Evolutionary conservation across 140 eudicot genomes (phyloP), one percentile per base, ranked within the genome.

Genomic region (Anethum foeniculum): DNA sequence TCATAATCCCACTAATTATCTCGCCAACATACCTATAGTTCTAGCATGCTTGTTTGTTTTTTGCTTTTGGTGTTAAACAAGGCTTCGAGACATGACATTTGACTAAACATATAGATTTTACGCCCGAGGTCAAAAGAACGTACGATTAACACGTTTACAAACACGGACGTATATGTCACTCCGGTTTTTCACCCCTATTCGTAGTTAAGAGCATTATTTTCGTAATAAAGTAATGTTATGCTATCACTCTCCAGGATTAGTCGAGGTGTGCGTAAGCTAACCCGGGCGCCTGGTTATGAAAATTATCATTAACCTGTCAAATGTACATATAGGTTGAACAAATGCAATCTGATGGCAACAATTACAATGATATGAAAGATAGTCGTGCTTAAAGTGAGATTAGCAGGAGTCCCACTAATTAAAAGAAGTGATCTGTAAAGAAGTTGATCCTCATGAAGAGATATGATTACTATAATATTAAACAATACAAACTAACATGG

Each of bases 401-500:
- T 69, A 38, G 46, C 39, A 72, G 47, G 47, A 72, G 77, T 21
- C 27, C 27, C 77, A 32, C 47, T 18, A 32, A 36, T 0, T 18
- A 72, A 72, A 72, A 72, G 77, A 39, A 39, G 3, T 72, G 47
- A 34, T 21, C 77, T 72, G 77, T 72, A 72, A 72, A 72, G 51
- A 32, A 39, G 13, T 5, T 72, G 77, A 72, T 36, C 77, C 77
- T 36, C 32, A 39, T 32, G 16, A 72, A 72, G 77, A 21, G 77
- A 39, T 18, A 72, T 72, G 47, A 72, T 72, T 72, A 72, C 51
- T 72, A 19, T 18, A 21, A 18, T n/a, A n/a, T 2, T 72, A 72
- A 21, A 21, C 77, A 72, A 39, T 39, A 36, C 77, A 23, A 21
- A 8, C 77, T 72, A 72, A 72, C 47, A 39, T 38, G 77, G 25